Conservation (phyloP, 768 basidiomycete species). For the Saitozyma podzolica region DNA sequence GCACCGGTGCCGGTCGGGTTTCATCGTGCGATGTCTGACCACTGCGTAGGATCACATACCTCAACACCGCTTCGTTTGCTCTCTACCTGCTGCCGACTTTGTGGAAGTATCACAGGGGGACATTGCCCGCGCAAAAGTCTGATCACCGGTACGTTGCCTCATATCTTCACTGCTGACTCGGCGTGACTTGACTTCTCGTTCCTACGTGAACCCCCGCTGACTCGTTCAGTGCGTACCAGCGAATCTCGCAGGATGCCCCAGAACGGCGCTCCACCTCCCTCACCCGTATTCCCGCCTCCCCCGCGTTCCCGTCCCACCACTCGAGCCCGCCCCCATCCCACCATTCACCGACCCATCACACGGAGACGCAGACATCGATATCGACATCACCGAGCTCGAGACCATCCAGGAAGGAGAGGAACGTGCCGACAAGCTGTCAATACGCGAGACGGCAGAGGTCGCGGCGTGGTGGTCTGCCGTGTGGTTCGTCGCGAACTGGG, state of each 20-base stretch:
- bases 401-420: background rate
- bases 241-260: background rate
- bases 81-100: conserved; percentile 72
- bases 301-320: background rate
- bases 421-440: conserved; percentile 57
- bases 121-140: conserved; percentile 2
- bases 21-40: background rate
- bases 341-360: background rate
- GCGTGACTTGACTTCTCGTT: background rate
- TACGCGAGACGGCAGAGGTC: conserved; percentile 71
- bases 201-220: conserved; percentile 6
- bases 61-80: conserved; percentile 85
- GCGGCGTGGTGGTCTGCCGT: conserved; percentile 79
- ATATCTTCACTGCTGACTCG: background rate
- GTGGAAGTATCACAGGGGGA: conserved; percentile 51
- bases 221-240: conserved; percentile 10
- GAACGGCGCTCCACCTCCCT: background rate
- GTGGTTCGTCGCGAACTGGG: conserved; percentile 93
- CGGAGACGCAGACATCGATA: conserved; percentile 3
- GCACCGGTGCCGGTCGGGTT: background rate
- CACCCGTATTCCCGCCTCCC: background rate
- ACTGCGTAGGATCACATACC: conserved; percentile 70
- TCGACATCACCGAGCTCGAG: background rate
- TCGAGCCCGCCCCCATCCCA: conserved; percentile 3
- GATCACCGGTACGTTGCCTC: conserved; percentile 1